These are phyloP conservation scores for Phoma sp. DNA, from an alignment of 2,329 filamentous ascomycete species.

Conservation along the genomic window DNA sequence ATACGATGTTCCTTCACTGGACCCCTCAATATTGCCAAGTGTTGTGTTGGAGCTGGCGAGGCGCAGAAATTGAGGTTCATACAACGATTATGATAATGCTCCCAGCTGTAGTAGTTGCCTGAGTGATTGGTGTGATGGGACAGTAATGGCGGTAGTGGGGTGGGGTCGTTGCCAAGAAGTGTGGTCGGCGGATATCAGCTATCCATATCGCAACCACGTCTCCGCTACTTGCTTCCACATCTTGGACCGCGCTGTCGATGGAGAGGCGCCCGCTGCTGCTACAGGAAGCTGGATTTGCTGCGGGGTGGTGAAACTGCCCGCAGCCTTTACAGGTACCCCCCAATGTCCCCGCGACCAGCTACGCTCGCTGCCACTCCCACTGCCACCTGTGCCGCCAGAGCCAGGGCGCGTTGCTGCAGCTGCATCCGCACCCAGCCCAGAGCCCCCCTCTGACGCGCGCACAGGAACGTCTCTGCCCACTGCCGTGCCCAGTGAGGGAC, in stretches of 20 bases:
- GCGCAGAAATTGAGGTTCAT: too few species aligned
- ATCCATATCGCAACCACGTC: background rate
- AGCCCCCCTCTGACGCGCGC: conserved; percentile 28
- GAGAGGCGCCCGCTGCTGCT: conserved; percentile 40
- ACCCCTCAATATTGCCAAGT: too few species aligned
- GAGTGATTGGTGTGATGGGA: background rate
- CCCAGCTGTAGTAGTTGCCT: too few species aligned
- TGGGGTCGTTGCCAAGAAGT: background rate
- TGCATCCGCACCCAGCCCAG: background rate
- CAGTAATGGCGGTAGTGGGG: background rate
- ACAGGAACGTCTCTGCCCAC: conserved; percentile 25
- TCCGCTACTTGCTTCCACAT: conserved; percentile 1
- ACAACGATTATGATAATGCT: too few species aligned
- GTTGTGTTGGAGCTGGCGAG: too few species aligned
- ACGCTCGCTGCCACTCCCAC: background rate
- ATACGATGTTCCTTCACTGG: too few species aligned
- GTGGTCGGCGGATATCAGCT: background rate
- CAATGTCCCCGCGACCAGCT: background rate
- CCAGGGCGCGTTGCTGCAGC: conserved; percentile 12
- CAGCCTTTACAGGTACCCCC: conserved; percentile 28
- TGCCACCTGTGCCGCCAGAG: background rate
- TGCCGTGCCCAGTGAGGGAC: conserved; percentile 14
- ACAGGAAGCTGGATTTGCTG: conserved; percentile 43
- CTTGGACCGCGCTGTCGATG: conserved; percentile 35
- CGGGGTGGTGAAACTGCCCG: conserved; percentile 38